phyloP scores from a whole-genome alignment of 73 alveolate species.

The Paramecium biaurelia region DNA sequence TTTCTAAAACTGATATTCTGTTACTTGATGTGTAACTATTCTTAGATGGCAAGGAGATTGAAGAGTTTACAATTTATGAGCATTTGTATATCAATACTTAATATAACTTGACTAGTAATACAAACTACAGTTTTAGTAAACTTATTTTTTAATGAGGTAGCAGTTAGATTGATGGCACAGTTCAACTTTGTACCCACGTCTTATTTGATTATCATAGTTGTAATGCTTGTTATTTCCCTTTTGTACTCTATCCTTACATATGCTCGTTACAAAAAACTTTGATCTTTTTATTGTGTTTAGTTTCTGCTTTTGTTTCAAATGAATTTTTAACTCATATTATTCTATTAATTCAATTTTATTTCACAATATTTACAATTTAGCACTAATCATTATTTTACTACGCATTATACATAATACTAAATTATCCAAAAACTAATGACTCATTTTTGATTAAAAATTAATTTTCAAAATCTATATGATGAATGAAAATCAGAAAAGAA shows the following conservation, averaged over 20 bases:
- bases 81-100: not conserved
- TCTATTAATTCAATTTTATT: not conserved
- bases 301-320: not conserved
- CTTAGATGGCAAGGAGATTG: not conserved
- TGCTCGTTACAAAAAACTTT: not conserved
- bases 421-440: not conserved
- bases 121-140: not conserved
- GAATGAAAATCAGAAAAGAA: not conserved
- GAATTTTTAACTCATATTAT: not conserved
- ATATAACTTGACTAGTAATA: not conserved
- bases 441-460: not conserved
- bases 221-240: not conserved
- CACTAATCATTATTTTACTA: no score
- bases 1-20: not conserved
- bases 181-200: not conserved
- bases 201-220: not conserved
- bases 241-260: not conserved
- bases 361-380: not conserved
- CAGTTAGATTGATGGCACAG: conserved; percentile 26
- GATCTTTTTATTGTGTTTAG: not conserved
- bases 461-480: not conserved
- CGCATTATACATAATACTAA: no score
- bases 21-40: not conserved
- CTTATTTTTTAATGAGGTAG: not conserved
- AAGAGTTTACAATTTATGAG: not conserved